Base-by-base conservation (phyloP, 1,284 basidiomycete genomes). In the Cutaneotrichosporon mucoides region DNA sequence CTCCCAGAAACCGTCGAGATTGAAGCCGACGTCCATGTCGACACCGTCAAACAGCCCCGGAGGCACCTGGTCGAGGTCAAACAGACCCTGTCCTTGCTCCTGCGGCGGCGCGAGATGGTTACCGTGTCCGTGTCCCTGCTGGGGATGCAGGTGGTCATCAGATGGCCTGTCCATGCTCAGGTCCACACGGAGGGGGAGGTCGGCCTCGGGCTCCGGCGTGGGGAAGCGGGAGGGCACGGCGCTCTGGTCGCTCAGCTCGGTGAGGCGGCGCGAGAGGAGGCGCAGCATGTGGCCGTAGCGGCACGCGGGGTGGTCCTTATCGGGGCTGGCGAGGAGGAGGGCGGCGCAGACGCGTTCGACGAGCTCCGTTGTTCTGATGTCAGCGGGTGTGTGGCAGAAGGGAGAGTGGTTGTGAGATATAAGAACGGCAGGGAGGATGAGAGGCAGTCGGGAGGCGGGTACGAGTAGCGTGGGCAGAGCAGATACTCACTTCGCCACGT, bases 251-350 rank as follows among this genome's bases (percentile, higher is more conserved):
- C 67, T 70, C 24, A 76, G 40, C 59, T 75, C 67, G 48, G 68
- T 70, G n/a, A 76, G 64, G 42, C 69, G 70, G 47, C 70, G 69
- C 9, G 72, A 66, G 15, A 76, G 61, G 50, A 76, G 64, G 5
- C 72, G 64, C 41, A 76, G 64, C 75, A 75, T 76, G 35, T 70
- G 71, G 0, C 76, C 76, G 57, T 75, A 78, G 12, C 73, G 65
- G 2, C 66, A 66, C 3, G 76, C 76, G 0, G 76, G 73, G 62
- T 78, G 76, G 53, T 76, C 73, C 50, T 72, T 66, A 48, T 77
- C 76, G 5, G 71, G 68, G 52, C 68, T 68, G 10, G 69, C 68
- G 16, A 70, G 53, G 12, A 73, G 63, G 8, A 76, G 59, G 0
- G 69, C 69, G 0, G 70, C 66, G 51, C 71, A 75, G 3, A 73